Conservation (phyloP, 371 early-diverging fungal genomes). For the Mucor indicus region DNA sequence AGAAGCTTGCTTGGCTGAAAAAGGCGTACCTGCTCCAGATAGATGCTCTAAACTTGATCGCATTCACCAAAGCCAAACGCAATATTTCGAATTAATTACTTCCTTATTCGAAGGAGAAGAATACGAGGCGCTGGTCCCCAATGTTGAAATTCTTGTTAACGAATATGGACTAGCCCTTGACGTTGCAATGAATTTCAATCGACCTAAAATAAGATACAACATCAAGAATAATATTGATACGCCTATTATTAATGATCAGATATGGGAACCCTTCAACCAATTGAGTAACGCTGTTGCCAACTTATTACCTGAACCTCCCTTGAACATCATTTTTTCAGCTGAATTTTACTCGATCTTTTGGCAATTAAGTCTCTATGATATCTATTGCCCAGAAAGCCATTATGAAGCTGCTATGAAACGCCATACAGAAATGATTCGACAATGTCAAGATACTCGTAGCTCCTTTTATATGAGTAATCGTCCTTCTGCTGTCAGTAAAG, state of each 20-base stretch:
- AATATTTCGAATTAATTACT: conserved; percentile 64
- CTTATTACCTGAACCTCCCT: conserved; percentile 33
- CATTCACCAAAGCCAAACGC: conserved; percentile 59
- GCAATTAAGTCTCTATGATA: conserved; percentile 82
- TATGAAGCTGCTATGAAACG: conserved; percentile 71
- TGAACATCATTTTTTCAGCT: conserved; percentile 56
- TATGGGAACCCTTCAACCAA: conserved; percentile 22
- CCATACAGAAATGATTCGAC: conserved; percentile 45
- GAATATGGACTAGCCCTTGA: conserved; percentile 66
- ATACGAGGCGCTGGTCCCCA: conserved; percentile 60
- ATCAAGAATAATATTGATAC: conserved; percentile 20
- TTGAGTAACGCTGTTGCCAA: conserved; percentile 11
- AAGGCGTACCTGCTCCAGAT: conserved; percentile 55
- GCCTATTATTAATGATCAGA: conserved; percentile 15
- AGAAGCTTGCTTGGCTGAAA: conserved; percentile 46
- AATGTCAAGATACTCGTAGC: conserved; percentile 36
- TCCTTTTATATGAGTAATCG: conserved; percentile 24
- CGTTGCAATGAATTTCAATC: conserved; percentile 69
- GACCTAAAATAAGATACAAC: conserved; percentile 57
- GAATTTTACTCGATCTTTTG: conserved; percentile 86
- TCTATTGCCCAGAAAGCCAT: conserved; percentile 67
- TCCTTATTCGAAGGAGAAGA: conserved; percentile 57
- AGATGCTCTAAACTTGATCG: conserved; percentile 33
- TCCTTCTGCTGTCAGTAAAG: conserved; percentile 30
- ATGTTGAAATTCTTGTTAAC: conserved; percentile 50